Base-by-base conservation (phyloP, 805 yeast species). In the Candida arabinofermentans region DNA sequence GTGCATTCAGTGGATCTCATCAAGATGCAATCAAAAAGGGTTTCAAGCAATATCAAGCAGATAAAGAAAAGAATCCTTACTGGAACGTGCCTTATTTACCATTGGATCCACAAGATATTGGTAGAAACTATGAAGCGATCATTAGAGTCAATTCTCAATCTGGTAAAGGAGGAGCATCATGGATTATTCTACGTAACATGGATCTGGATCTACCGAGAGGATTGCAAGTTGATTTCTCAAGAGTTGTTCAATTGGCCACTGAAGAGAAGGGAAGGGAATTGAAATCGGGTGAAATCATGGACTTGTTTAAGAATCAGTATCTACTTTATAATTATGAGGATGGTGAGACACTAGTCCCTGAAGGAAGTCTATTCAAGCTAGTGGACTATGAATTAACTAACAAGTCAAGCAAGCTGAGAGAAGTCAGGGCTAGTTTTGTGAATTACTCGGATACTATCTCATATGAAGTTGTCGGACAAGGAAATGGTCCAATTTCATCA, bases 21-120 rank as follows among this genome's bases (percentile, higher is more conserved):
- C 93, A 85, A 66, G 93, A 86, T 62, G 93, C 95, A 33, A 85
- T 85, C 62, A 86, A 85, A 65, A 85, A 85, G 67, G 95, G 95
- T 14, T 85, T 85, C 61, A 69, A 72, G 19, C 61, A 58, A 16
- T 71, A 77, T 51, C 66, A 68, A 42, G 65, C 70, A 49, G 64
- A 67, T 41, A 53, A 61, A 37, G 64, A 64, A 31, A 55, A 58
- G 34, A 61, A 62, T 12, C 66, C 68, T 40, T 57, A 64, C 39
- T 86, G 95, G 95, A 70, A 75, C 53, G 70, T 86, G 44, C 95
- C 95, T 16, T 86, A 86, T 65, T 72, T 86, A 51, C 95, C 95
- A 23, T 71, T 86, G 57, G 95, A 86, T 59, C 95, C 95, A 35
- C 71, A 76, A 51, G 95, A 86, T 61, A 81, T 86, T 54, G 95